Evolutionary conservation across 2,329 filamentous ascomycete genomes (phyloP).

Genomic region (Akanthomyces uredinophilus): DNA sequence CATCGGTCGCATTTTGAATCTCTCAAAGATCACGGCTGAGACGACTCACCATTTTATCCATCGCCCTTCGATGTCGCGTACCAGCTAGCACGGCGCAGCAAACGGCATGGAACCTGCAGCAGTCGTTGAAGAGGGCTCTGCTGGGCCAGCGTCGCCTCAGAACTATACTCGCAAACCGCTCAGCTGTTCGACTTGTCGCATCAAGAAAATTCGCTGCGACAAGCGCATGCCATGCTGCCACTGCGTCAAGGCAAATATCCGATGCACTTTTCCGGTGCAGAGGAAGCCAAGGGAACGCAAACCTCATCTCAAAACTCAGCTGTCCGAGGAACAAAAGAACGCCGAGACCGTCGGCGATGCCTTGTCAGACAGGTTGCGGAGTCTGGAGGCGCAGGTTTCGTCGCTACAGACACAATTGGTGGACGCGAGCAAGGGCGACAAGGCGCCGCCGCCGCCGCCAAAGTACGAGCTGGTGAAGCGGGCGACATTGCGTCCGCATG

Average conservation of each 20-base stretch:
- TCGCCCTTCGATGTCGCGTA: not conserved
- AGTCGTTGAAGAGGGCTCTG: not conserved
- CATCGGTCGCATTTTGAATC: not conserved
- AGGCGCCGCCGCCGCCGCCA: not conserved
- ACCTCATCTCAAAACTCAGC: not conserved
- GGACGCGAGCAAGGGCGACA: not conserved
- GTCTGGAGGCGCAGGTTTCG: constrained; percentile 1
- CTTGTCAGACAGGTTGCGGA: not conserved
- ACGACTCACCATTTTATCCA: fast-evolving
- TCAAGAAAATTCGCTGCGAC: constrained; percentile 12
- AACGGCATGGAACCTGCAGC: not conserved
- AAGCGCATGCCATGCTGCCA: constrained; percentile 8
- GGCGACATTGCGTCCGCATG: too few relatives aligned
- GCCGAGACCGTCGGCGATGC: not conserved
- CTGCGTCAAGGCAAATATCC: constrained; percentile 9
- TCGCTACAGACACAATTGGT: not conserved
- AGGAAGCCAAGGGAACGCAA: constrained; percentile 7
- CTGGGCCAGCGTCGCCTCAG: not conserved
- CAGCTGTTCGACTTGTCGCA: constrained; percentile 10
- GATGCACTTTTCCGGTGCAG: not conserved
- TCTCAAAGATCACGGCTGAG: not conserved
- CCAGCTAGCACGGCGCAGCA: not conserved
- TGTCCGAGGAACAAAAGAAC: not conserved
- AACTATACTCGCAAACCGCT: constrained; percentile 3
- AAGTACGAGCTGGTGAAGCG: not conserved